A percentile compares a stretch with the other conserved stretches of the same genome.
Evolutionary conservation across 2,329 filamentous ascomycete species (phyloP).

Genomic region (Lecanosticta acicola): DNA sequence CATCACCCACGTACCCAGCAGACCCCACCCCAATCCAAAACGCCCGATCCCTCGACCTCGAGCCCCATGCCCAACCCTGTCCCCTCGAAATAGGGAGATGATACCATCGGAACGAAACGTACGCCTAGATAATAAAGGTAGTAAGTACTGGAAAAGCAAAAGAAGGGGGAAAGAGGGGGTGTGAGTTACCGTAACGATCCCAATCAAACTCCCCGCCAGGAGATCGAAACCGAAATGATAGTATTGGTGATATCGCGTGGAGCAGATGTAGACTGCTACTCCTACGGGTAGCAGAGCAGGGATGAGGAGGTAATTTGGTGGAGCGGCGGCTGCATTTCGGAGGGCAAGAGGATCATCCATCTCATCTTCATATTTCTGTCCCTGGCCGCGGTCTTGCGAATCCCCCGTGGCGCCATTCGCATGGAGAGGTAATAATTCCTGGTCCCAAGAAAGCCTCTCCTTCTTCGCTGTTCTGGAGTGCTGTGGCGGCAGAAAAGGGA

Average conservation of each 20-base stretch:
- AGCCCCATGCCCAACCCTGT: conserved; percentile 88
- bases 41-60: conserved; percentile 57
- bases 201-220: conserved; percentile 75
- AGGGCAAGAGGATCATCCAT: conserved; percentile 18
- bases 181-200: too few species aligned
- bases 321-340: conserved; percentile 69
- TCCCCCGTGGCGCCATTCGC: not conserved
- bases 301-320: conserved; percentile 63
- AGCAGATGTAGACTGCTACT: conserved; percentile 36
- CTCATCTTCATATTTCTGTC: too few species aligned
- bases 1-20: conserved; percentile 43
- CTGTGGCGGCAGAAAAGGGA: conserved; percentile 42
- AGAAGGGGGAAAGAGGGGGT: too few species aligned
- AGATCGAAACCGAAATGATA: conserved; percentile 92
- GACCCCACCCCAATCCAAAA: conserved; percentile 71
- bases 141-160: too few species aligned
- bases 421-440: conserved; percentile 27
- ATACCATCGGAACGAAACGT: conserved; percentile 77
- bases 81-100: conserved; percentile 74
- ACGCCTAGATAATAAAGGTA: too few species aligned
- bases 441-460: too few species aligned
- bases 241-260: conserved; percentile 81
- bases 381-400: not conserved
- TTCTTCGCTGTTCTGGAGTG: too few species aligned
- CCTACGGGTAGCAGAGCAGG: conserved; percentile 17